phyloP scores from a whole-genome alignment of 2,329 filamentous ascomycete genomes.

The Diaporthe sp. region DNA sequence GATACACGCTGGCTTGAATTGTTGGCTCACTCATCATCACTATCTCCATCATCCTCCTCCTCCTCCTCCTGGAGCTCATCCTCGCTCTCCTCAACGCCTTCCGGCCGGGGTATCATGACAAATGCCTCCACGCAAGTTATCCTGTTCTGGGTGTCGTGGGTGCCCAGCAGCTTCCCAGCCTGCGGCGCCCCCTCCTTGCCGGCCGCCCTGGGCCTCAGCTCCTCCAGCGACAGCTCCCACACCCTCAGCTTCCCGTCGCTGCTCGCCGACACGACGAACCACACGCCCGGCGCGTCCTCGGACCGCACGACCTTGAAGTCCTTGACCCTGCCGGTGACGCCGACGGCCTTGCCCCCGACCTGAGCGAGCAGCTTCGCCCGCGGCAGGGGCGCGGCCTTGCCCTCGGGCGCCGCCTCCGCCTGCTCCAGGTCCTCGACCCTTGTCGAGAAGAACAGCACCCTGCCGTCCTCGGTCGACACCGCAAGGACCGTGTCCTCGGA shows the following conservation, averaged over 20 bases:
- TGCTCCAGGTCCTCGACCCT: conserved; percentile 60
- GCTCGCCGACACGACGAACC: conserved; percentile 77
- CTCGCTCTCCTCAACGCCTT: conserved; percentile 71
- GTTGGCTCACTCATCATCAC: conserved; percentile 41
- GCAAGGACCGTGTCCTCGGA: conserved; percentile 72
- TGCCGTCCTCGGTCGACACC: conserved; percentile 90
- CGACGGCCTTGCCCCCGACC: conserved; percentile 79
- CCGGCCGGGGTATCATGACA: conserved; percentile 80
- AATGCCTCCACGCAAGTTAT: conserved; percentile 92
- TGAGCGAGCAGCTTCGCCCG: conserved; percentile 79
- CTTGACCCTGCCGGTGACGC: conserved; percentile 82
- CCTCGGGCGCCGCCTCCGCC: conserved; percentile 43
- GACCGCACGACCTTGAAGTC: conserved; percentile 79
- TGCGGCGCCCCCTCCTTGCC: conserved; percentile 45
- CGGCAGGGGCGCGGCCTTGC: conserved; percentile 51
- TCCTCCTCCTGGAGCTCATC: conserved; percentile 58
- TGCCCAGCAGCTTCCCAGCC: conserved; percentile 77
- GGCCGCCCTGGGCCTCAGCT: conserved; percentile 52
- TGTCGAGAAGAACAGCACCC: conserved; percentile 86
- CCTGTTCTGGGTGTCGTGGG: conserved; percentile 86
- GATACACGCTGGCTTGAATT: not conserved
- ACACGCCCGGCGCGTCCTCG: conserved; percentile 56
- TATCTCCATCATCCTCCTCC: conserved; percentile 48
- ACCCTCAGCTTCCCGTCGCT: conserved; percentile 89
- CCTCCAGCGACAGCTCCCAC: conserved; percentile 71